Percentiles rank a stretch among this genome's conserved stretches.
Evolutionary conservation across 192 early-diverging fungal species (phyloP).

Genomic region (Mortierella claussenii): DNA sequence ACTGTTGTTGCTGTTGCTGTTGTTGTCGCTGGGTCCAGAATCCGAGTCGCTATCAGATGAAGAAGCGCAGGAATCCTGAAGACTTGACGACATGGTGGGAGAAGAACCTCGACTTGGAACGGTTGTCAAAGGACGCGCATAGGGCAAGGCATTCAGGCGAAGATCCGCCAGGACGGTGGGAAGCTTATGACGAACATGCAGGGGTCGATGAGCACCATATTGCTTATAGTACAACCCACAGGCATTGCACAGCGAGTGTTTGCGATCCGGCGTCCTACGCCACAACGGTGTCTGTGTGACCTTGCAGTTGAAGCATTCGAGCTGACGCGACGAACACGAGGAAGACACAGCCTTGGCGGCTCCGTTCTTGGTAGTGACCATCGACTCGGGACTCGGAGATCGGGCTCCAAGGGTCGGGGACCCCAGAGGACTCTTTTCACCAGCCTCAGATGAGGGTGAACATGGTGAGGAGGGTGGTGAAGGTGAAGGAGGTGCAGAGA

Average conservation of each 20-base stretch:
- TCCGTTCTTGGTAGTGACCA: neutral
- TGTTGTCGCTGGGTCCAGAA: neutral
- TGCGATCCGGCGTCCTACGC: conserved; percentile 79
- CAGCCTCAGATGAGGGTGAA: conserved; percentile 13
- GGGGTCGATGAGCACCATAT: conserved; percentile 66
- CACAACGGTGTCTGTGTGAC: conserved; percentile 83
- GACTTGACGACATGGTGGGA: neutral
- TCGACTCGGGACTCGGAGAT: too few species aligned
- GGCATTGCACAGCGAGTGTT: conserved; percentile 86
- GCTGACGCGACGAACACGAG: too few species aligned
- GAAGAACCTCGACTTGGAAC: conserved; percentile 21
- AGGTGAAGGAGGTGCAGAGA: conserved; percentile 28
- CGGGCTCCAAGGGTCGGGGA: conserved; percentile 16
- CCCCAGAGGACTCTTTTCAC: conserved; percentile 27
- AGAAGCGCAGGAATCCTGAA: conserved; percentile 8
- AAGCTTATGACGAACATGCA: conserved; percentile 63
- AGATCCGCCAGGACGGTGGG: conserved; percentile 28
- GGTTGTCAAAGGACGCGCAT: conserved; percentile 29
- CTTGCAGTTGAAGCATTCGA: conserved; percentile 80
- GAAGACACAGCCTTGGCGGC: conserved; percentile 42
- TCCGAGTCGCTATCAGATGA: conserved; percentile 36
- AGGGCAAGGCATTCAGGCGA: conserved; percentile 23
- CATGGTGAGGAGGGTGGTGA: conserved; percentile 15
- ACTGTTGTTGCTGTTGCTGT: conserved; percentile 7
- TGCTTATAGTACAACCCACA: conserved; percentile 78